phyloP scores from a whole-genome alignment of 352 stramenopile genomes.

The Thraustotheca clavata region DNA sequence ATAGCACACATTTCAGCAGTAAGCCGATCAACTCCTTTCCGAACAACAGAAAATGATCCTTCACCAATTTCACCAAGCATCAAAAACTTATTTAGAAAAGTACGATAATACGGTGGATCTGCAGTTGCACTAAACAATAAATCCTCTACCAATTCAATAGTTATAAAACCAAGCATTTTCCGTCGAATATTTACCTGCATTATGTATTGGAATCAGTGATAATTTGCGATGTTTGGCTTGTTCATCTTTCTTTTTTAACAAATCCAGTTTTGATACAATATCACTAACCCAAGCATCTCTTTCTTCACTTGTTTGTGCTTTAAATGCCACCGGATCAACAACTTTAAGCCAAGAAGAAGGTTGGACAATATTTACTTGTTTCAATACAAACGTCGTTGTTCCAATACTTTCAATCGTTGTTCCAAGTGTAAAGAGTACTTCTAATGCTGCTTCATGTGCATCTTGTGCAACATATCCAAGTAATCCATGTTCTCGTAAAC shows the following conservation, averaged over 20 bases:
- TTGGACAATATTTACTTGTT: conserved; percentile 17
- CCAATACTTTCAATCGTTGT: conserved; percentile 7
- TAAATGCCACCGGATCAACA: conserved; percentile 12
- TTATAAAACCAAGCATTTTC: background rate
- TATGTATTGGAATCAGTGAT: conserved; percentile 16
- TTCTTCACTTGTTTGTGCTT: background rate
- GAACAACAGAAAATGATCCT: conserved; percentile 77
- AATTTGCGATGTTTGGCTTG: background rate
- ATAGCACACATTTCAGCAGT: conserved; percentile 54
- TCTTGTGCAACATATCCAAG: conserved; percentile 53
- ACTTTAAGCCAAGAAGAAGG: conserved; percentile 15
- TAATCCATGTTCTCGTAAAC: conserved; percentile 50
- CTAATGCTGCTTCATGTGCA: conserved; percentile 39
- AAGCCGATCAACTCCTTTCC: conserved; percentile 58
- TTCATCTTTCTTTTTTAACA: conserved; percentile 13
- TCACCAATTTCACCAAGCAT: conserved; percentile 76
- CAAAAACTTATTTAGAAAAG: conserved; percentile 52
- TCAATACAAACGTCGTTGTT: conserved; percentile 12
- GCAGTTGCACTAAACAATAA: conserved; percentile 26
- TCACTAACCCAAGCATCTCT: background rate
- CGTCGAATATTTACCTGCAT: background rate
- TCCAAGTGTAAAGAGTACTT: conserved; percentile 48
- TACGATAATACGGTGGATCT: conserved; percentile 39
- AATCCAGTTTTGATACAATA: conserved; percentile 11
- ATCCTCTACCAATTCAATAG: conserved; percentile 11